These are phyloP conservation scores for Penicillium oxalicum DNA, from an alignment of 2,329 filamentous ascomycete species.

Conservation along the genomic window DNA sequence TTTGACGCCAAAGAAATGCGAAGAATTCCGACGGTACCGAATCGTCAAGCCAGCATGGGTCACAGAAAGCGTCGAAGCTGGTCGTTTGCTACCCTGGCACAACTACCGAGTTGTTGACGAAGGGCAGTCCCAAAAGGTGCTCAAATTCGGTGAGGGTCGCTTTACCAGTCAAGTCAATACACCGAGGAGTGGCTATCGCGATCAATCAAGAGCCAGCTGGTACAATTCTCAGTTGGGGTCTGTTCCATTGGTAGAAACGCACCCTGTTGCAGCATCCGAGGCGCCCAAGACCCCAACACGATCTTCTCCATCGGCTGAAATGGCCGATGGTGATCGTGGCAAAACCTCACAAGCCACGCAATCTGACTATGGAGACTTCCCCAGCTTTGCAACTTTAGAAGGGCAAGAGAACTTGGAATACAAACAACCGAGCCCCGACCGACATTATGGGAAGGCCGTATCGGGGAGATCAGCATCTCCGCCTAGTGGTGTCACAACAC, in stretches of 20 bases:
- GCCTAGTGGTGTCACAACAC: neutral
- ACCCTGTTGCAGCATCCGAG: constrained; percentile 6
- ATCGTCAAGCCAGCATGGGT: constrained; percentile 96
- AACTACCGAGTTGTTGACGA: constrained; percentile 80
- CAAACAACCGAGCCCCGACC: neutral
- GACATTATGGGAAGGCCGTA: neutral
- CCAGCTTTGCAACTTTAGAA: constrained; percentile 25
- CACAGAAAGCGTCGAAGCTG: constrained; percentile 77
- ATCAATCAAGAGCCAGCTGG: constrained; percentile 77
- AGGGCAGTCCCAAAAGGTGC: constrained; percentile 71
- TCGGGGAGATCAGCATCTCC: neutral
- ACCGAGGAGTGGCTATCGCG: constrained; percentile 61
- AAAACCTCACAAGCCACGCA: constrained; percentile 29
- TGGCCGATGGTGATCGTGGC: neutral
- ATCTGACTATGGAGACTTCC: constrained; percentile 40
- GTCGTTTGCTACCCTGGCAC: constrained; percentile 77
- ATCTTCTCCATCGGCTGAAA: neutral
- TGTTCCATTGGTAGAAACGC: constrained; percentile 22
- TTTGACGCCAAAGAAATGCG: constrained; percentile 84
- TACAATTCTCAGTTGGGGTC: constrained; percentile 66
- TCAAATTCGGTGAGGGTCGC: constrained; percentile 59
- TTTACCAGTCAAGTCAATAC: constrained; percentile 62
- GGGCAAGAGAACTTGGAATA: constrained; percentile 4
- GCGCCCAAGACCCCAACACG: neutral
- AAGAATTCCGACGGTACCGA: constrained; percentile 80